A percentile compares a stretch with the other conserved stretches of the same genome.
phyloP scores from a whole-genome alignment of 2,329 filamentous ascomycete genomes.

The Aspergillus proliferans region DNA sequence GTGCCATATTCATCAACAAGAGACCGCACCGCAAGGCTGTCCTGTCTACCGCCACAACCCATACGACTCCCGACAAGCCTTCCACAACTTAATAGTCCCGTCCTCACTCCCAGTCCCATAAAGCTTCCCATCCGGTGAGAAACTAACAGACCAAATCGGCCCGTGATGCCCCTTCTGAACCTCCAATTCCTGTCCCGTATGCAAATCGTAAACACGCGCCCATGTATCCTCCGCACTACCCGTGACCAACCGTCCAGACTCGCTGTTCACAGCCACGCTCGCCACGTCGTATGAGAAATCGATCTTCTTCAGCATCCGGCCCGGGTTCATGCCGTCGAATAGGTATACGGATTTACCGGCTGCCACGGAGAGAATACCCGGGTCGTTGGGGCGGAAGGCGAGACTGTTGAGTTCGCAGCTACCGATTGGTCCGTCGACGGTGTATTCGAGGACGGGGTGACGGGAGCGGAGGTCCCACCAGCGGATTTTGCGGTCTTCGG shows the following conservation, averaged over 20 bases:
- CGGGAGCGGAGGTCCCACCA: constrained; percentile 88
- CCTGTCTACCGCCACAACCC: constrained; percentile 54
- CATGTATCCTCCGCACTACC: constrained; percentile 90
- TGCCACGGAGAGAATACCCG: constrained; percentile 76
- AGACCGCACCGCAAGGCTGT: not conserved
- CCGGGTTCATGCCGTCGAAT: constrained; percentile 70
- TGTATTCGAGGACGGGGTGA: constrained; percentile 67
- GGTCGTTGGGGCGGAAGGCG: constrained; percentile 53
- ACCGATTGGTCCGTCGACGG: constrained; percentile 77
- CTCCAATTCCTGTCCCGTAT: constrained; percentile 79
- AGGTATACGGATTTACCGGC: constrained; percentile 95
- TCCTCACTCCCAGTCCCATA: constrained; percentile 97
- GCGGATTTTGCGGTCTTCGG: constrained; percentile 81
- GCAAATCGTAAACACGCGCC: constrained; percentile 91
- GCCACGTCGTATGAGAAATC: constrained; percentile 79
- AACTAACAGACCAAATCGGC: constrained; percentile 91
- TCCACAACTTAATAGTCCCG: constrained; percentile 91
- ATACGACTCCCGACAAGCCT: constrained; percentile 59
- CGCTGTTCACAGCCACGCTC: constrained; percentile 80
- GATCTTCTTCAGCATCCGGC: constrained; percentile 67
- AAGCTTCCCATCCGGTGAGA: constrained; percentile 89
- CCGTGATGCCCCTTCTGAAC: constrained; percentile 96
- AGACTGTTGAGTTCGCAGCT: constrained; percentile 83
- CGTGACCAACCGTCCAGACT: constrained; percentile 75
- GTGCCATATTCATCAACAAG: too few relatives aligned